Evolutionary conservation across 495 filamentous ascomycete genomes (phyloP).

Genomic region (Neurospora sp.): DNA sequence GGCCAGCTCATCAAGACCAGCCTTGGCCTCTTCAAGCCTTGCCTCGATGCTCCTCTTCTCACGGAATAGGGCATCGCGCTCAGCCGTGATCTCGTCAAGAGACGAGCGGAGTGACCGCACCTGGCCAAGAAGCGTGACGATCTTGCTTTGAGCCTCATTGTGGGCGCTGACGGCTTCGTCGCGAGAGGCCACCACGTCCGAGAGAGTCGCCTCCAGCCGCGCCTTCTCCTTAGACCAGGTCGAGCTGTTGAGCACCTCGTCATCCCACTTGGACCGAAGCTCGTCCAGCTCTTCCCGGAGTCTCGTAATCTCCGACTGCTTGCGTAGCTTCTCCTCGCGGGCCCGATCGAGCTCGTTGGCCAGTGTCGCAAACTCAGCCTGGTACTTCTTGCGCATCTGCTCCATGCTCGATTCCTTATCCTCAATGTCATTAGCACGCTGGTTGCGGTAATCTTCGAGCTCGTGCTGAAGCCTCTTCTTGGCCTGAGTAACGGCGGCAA

Average conservation of each 20-base stretch:
- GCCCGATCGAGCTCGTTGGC: slow-evolving; percentile 90
- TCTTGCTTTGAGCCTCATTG: slow-evolving; percentile 87
- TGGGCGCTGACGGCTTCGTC: slow-evolving; percentile 90
- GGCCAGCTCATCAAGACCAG: slow-evolving; percentile 84
- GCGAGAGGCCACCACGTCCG: slow-evolving; percentile 78
- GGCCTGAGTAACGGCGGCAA: slow-evolving; percentile 74
- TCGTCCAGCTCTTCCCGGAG: slow-evolving; percentile 92
- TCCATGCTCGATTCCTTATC: slow-evolving; percentile 95
- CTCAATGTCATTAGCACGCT: slow-evolving; percentile 90
- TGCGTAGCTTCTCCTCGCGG: slow-evolving; percentile 65
- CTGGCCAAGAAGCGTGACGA: slow-evolving; percentile 85
- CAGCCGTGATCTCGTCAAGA: slow-evolving; percentile 75
- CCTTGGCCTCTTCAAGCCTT: slow-evolving; percentile 77
- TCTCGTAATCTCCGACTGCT: slow-evolving; percentile 55
- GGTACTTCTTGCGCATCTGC: slow-evolving; percentile 95
- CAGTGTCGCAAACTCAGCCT: slow-evolving; percentile 78
- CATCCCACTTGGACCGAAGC: slow-evolving; percentile 93
- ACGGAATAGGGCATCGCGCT: slow-evolving; percentile 73
- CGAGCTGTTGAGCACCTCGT: slow-evolving; percentile 94
- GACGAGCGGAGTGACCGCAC: slow-evolving; percentile 74
- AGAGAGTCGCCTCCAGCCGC: slow-evolving; percentile 78
- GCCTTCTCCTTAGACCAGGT: slow-evolving; percentile 98
- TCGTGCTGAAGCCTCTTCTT: slow-evolving; percentile 96
- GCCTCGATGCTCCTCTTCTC: slow-evolving; percentile 88
- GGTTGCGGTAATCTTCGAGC: slow-evolving; percentile 92